phyloP scores from a whole-genome alignment of 2,329 filamentous ascomycete species.

The Fusarium kyushuense region DNA sequence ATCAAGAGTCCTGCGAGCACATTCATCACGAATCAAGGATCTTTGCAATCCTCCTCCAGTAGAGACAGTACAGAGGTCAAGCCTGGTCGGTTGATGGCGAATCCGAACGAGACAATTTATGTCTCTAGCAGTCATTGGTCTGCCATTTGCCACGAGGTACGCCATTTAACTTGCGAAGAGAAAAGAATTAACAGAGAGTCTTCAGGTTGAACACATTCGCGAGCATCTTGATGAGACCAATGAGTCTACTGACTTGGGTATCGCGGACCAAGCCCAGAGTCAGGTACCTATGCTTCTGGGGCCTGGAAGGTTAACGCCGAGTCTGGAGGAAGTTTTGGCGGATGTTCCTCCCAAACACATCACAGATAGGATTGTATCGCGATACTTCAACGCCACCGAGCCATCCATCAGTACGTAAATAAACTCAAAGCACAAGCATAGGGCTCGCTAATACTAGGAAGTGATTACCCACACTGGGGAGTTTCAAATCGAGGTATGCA shows the following conservation, averaged over 20 bases:
- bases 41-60: conserved; percentile 7
- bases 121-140: conserved; percentile 40
- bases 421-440: accelerated
- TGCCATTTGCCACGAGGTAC: conserved; percentile 35
- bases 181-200: accelerated
- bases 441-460: not conserved
- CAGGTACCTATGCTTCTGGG: conserved; percentile 32
- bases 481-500: conserved; percentile 34
- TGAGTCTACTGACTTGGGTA: not conserved
- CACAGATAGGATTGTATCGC: conserved; percentile 32
- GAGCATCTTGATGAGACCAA: conserved; percentile 23
- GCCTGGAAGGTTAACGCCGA: not conserved
- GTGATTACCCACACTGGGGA: conserved; percentile 35
- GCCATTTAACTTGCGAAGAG: accelerated
- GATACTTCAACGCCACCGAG: conserved; percentile 32
- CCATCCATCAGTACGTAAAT: conserved; percentile 24
- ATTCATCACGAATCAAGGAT: not conserved
- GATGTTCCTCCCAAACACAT: conserved; percentile 29
- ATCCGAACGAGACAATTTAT: conserved; percentile 36
- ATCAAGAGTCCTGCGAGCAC: conserved; percentile 7
- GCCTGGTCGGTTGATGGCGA: conserved; percentile 28
- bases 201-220: conserved; percentile 30
- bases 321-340: conserved; percentile 26
- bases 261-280: conserved; percentile 4
- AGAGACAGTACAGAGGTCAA: conserved; percentile 12